Evolutionary conservation across 106 monocot species (phyloP).

Genomic region (Dioscorea dumetorum): DNA sequence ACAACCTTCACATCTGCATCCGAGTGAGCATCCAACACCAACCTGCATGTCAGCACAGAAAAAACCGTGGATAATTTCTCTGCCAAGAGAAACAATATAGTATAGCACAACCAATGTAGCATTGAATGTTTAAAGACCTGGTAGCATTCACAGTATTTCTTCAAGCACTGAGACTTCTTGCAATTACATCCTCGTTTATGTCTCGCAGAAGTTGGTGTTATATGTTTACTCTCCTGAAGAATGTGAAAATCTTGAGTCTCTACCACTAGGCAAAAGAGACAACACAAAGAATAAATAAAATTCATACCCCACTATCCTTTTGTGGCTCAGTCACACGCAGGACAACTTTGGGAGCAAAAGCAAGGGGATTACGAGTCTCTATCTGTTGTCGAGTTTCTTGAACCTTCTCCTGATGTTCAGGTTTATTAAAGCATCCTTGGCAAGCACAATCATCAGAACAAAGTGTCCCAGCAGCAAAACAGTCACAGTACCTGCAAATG

Average conservation of each 20-base stretch:
- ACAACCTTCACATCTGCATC: constrained; percentile 58
- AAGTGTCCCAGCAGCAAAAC: constrained; percentile 49
- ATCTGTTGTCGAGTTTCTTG: constrained; percentile 32
- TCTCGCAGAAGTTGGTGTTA: constrained; percentile 37
- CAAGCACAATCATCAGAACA: constrained; percentile 51
- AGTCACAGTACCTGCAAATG: constrained; percentile 57
- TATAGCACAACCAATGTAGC: not conserved
- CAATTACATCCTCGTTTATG: constrained; percentile 68
- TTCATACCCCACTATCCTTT: constrained; percentile 23
- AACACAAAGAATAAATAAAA: not conserved
- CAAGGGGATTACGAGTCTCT: constrained; percentile 53
- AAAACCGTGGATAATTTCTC: not conserved
- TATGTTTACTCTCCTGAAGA: constrained; percentile 28
- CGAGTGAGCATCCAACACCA: constrained; percentile 51
- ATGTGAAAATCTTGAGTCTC: not conserved
- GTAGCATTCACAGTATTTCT: constrained; percentile 57
- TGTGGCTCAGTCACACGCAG: constrained; percentile 21
- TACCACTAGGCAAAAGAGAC: not conserved
- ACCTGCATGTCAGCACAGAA: constrained; percentile 20
- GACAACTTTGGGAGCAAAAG: constrained; percentile 65
- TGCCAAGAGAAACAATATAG: not conserved
- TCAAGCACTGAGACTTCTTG: constrained; percentile 51
- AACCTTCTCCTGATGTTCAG: constrained; percentile 32
- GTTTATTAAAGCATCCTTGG: constrained; percentile 40
- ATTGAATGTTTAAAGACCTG: constrained; percentile 21